Conservation (phyloP, 177 flowering plant species). For the Telopea speciosissima region DNA sequence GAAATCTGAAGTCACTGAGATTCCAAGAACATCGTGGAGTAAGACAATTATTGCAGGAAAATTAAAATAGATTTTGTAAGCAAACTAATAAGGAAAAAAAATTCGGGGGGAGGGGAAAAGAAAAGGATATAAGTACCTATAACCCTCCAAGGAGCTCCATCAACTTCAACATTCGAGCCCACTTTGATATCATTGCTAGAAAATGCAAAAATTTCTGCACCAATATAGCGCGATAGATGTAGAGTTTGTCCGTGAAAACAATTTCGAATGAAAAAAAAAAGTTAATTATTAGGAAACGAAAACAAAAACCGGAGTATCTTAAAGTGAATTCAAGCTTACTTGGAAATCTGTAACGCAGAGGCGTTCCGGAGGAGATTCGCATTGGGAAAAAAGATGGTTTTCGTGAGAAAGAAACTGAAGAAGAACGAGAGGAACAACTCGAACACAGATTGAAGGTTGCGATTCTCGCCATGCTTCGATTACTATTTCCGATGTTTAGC, state of each 20-base stretch:
- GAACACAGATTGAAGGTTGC: slow-evolving; percentile 24
- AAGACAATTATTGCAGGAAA: neutral
- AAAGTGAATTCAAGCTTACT: slow-evolving; percentile 20
- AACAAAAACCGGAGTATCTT: no score
- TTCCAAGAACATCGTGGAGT: no score
- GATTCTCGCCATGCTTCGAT: slow-evolving; percentile 27
- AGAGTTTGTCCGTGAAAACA: neutral
- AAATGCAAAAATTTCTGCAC: slow-evolving; percentile 60
- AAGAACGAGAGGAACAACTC: slow-evolving; percentile 16
- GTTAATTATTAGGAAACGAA: no score
- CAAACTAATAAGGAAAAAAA: neutral
- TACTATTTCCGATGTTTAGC: neutral
- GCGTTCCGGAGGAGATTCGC: slow-evolving; percentile 15
- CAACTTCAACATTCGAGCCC: slow-evolving; percentile 77
- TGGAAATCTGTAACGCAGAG: slow-evolving; percentile 26
- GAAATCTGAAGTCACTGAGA: neutral
- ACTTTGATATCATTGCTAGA: slow-evolving; percentile 91
- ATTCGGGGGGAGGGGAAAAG: neutral
- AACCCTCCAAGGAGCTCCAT: slow-evolving; percentile 89
- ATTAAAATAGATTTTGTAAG: neutral
- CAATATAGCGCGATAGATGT: neutral
- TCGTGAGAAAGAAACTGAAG: slow-evolving; percentile 18
- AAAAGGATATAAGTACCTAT: slow-evolving; percentile 39
- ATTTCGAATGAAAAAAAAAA: no score
- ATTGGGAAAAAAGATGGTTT: slow-evolving; percentile 24